Percentiles rank a stretch among this genome's conserved stretches.
Conservation (phyloP, 2,329 filamentous ascomycete species). For the Phialophora verrucosa region DNA sequence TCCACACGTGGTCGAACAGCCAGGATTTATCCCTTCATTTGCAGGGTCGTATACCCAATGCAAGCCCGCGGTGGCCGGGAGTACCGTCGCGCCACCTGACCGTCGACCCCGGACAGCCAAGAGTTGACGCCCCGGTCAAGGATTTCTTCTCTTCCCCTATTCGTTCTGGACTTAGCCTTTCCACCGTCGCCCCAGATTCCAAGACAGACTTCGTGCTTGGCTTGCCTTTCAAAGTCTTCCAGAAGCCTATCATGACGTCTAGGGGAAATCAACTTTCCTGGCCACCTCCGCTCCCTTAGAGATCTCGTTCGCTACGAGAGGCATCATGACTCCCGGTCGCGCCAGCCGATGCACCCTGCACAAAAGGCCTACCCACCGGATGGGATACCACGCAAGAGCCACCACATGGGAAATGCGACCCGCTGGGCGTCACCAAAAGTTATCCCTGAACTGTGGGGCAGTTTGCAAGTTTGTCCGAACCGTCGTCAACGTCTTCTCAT, state of each 20-base stretch:
- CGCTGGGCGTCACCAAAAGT: not conserved
- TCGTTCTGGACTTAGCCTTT: conserved; percentile 5
- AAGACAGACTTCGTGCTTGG: conserved; percentile 18
- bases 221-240: conserved; percentile 5
- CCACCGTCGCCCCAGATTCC: conserved; percentile 16
- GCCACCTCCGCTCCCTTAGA: not conserved
- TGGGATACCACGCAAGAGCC: conserved; percentile 4
- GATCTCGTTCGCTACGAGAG: not conserved
- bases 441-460: conserved; percentile 1
- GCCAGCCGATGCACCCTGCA: conserved; percentile 8
- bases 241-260: conserved; percentile 14
- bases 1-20: not conserved
- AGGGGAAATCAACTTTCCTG: conserved; percentile 4
- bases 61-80: not conserved
- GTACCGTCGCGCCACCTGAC: not conserved
- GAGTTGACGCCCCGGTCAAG: conserved; percentile 3
- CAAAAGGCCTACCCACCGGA: conserved; percentile 15
- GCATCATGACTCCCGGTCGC: conserved; percentile 12
- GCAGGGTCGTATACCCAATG: not conserved
- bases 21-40: not conserved
- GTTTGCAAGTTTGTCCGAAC: not conserved
- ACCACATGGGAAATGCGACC: not conserved
- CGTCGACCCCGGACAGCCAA: conserved; percentile 18
- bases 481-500: not conserved
- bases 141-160: not conserved